Evolutionary conservation across 306 rosid genomes (phyloP), one percentile per base, ranked within the genome.

Genomic region (Vigna radiata): DNA sequence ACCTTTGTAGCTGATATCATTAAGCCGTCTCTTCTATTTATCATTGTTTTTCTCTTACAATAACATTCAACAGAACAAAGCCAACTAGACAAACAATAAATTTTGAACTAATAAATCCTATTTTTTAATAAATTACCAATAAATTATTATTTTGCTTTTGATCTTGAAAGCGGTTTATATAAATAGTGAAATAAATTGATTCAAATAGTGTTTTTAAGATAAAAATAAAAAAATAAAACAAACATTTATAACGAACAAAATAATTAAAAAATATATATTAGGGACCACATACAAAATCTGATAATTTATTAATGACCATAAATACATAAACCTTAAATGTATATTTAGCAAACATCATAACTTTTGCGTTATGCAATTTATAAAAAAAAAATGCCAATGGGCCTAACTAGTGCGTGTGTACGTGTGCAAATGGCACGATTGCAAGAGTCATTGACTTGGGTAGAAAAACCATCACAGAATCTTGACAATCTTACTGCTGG

Each of bases 51-150:
- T 37, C 61, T 55, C 46, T 15, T 8, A 72, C 47, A 31, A 44
- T 64, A 70, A 53, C 65, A 25, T 60, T 10, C 67, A 60, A 37
- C 27, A 60, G 47, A 43, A 68, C 69, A 43, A 74, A 39, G 6
- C 68, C 73, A 61, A 73, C 29, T 72, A 17, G 79, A 58, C 9
- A 68, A 17, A 68, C 18, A 70, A 27, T 53, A 72, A 54, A 16
- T 46, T 43, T 54, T 73, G 13, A 31, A 79, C 33, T 43, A 36
- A 55, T 17, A 49, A 81, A 74, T 68, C 71, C 49, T 21, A 19
- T 29, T 39, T 21, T 23, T 39, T 36, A 39, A 39, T 8, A 39
- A 39, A 39, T 39, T 39, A 39, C 44, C 8, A 39, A 39, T 8
- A 39, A 39, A 7, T 7, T 7, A 5, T 39, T 39, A 39, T 36